A percentile compares a stretch with the other conserved stretches of the same genome.
Evolutionary conservation across 192 early-diverging fungal species (phyloP).

Genomic region (Dispira simplex): DNA sequence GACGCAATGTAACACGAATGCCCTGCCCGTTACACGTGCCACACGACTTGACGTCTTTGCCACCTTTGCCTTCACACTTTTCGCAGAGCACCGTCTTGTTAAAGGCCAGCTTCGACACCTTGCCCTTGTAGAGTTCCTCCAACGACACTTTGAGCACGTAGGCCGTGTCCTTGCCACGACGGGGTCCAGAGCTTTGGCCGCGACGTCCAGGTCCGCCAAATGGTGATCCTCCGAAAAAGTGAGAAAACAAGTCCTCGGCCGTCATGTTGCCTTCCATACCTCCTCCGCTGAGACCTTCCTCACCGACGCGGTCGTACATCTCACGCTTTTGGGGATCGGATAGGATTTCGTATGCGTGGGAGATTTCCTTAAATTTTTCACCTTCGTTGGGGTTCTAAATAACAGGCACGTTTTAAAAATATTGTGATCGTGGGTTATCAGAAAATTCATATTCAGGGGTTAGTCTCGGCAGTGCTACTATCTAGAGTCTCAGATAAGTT

Average conservation of each 20-base stretch:
- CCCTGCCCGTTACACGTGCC: slow-evolving; percentile 76
- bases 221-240: slow-evolving; percentile 85
- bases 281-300: slow-evolving; percentile 70
- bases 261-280: slow-evolving; percentile 61
- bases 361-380: slow-evolving; percentile 96
- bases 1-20: slow-evolving; percentile 74
- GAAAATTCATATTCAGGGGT: no score
- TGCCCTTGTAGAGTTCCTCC: slow-evolving; percentile 90
- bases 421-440: no score
- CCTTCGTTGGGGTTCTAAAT: slow-evolving; percentile 69
- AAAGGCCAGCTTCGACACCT: slow-evolving; percentile 87
- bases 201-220: slow-evolving; percentile 61
- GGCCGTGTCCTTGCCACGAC: slow-evolving; percentile 85
- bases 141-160: slow-evolving; percentile 71
- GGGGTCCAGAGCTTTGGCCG: slow-evolving; percentile 56
- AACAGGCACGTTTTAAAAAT: background rate
- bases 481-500: no score
- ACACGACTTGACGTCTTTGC: slow-evolving; percentile 86
- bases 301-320: slow-evolving; percentile 83
- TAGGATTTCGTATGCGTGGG: slow-evolving; percentile 94
- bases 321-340: slow-evolving; percentile 80
- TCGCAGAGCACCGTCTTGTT: slow-evolving; percentile 85
- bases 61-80: slow-evolving; percentile 89
- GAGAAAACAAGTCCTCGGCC: slow-evolving; percentile 91
- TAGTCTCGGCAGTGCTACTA: no score